phyloP scores from a whole-genome alignment of 345 rosid species.

The Eutrema heterophyllum region DNA sequence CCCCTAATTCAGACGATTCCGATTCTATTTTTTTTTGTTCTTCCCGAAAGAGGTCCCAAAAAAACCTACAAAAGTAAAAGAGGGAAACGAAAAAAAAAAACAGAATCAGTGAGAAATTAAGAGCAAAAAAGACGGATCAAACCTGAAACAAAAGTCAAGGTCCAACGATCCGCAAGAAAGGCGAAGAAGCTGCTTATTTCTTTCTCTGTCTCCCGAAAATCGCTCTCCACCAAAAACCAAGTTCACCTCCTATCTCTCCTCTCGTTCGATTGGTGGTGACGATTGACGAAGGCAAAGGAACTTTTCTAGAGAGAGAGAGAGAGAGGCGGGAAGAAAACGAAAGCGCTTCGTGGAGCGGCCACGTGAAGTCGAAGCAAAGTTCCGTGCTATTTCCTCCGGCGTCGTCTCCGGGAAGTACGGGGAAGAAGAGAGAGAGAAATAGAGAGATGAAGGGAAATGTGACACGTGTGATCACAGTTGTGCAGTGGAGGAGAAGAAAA shows the following conservation, averaged over 20 bases:
- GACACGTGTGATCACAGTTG: slow-evolving; percentile 39
- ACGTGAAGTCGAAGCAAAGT: slow-evolving; percentile 27
- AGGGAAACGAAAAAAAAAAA: not conserved
- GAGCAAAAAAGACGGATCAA: slow-evolving; percentile 18
- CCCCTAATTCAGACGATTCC: slow-evolving; percentile 2
- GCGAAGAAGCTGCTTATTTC: slow-evolving; percentile 15
- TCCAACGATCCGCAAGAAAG: slow-evolving; percentile 17
- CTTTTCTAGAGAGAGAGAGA: not conserved
- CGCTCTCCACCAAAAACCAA: slow-evolving; percentile 21
- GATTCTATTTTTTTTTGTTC: not conserved
- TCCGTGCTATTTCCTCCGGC: slow-evolving; percentile 23
- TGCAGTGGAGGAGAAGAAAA: not conserved
- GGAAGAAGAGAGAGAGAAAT: not conserved
- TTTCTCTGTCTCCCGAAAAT: slow-evolving; percentile 14
- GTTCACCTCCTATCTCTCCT: not conserved
- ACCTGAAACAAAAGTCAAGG: slow-evolving; percentile 30
- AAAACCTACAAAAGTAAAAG: not conserved
- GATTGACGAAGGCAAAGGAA: not conserved
- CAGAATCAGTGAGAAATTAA: slow-evolving; percentile 1
- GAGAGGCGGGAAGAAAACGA: not conserved
- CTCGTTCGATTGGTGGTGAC: slow-evolving; percentile 20
- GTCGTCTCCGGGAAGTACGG: slow-evolving; percentile 33
- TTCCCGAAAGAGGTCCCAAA: not conserved
- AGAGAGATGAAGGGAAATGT: not conserved
- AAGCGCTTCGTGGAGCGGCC: slow-evolving; percentile 22